Conservation (phyloP, 768 basidiomycete genomes). For the Psilocybe subaeruginosa region DNA sequence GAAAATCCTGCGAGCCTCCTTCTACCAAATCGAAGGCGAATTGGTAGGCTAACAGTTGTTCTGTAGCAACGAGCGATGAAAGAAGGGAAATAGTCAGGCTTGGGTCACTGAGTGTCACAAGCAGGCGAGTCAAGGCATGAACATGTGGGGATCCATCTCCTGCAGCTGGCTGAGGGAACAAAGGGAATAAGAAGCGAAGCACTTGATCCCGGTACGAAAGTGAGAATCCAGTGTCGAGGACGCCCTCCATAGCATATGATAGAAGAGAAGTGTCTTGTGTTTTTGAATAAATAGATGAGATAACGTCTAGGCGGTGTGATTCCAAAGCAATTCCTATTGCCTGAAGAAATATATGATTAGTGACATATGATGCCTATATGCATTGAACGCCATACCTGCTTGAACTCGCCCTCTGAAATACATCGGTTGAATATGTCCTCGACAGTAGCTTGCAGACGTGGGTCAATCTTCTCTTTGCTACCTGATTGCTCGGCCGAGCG, state of each 20-base stretch:
- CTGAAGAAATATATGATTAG: slow-evolving; percentile 37
- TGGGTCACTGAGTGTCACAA: slow-evolving; percentile 87
- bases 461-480: slow-evolving; percentile 69
- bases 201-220: slow-evolving; percentile 85
- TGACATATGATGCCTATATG: slow-evolving; percentile 12
- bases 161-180: slow-evolving; percentile 78
- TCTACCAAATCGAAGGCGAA: slow-evolving; percentile 95
- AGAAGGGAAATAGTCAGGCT: slow-evolving; percentile 77
- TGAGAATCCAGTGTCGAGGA: slow-evolving; percentile 87
- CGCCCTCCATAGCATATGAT: slow-evolving; percentile 90
- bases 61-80: slow-evolving; percentile 66
- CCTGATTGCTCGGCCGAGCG: slow-evolving; percentile 59
- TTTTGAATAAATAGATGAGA: slow-evolving; percentile 73
- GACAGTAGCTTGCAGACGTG: slow-evolving; percentile 80
- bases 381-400: slow-evolving; percentile 60
- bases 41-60: slow-evolving; percentile 87
- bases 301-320: slow-evolving; percentile 84
- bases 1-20: slow-evolving; percentile 91
- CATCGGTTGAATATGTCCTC: slow-evolving; percentile 89
- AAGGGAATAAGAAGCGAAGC: slow-evolving; percentile 76
- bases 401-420: slow-evolving; percentile 87
- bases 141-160: slow-evolving; percentile 78
- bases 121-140: slow-evolving; percentile 82
- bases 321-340: slow-evolving; percentile 96
- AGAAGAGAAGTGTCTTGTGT: slow-evolving; percentile 80